These are phyloP conservation scores for Lentinula aciculospora DNA, from an alignment of 768 basidiomycete species.

Conservation along the genomic window DNA sequence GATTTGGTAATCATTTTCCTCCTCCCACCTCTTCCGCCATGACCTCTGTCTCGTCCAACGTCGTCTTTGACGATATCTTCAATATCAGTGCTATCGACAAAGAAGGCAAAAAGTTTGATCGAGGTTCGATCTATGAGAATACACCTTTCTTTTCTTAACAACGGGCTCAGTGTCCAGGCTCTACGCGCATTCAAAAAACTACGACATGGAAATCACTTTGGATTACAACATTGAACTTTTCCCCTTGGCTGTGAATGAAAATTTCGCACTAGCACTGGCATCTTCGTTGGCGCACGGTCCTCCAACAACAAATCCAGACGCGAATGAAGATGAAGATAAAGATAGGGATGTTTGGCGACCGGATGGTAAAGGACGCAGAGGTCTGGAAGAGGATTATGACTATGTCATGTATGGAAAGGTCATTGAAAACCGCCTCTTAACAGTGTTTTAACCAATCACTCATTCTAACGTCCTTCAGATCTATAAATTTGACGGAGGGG, in stretches of 20 bases:
- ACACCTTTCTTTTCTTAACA: constrained; percentile 2
- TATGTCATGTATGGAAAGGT: constrained; percentile 99
- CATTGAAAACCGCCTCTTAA: constrained; percentile 12
- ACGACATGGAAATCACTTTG: constrained; percentile 87
- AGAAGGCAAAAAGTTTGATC: constrained; percentile 96
- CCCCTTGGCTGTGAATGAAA: constrained; percentile 60
- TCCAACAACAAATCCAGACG: constrained; percentile 41
- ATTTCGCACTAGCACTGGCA: constrained; percentile 82
- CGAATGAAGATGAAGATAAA: constrained; percentile 60
- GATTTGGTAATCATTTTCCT: constrained; percentile 11
- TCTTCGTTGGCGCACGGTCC: constrained; percentile 66
- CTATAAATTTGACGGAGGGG: constrained; percentile 92
- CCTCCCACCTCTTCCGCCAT: constrained; percentile 25
- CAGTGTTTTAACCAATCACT: not conserved
- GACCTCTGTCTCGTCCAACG: constrained; percentile 57
- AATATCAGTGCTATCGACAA: constrained; percentile 78
- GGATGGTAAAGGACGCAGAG: constrained; percentile 74
- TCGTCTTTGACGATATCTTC: constrained; percentile 94
- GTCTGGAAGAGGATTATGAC: constrained; percentile 92
- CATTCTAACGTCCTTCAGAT: constrained; percentile 45
- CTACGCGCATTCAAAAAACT: constrained; percentile 84
- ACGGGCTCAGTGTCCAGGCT: constrained; percentile 75
- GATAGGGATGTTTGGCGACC: constrained; percentile 81
- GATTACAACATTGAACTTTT: constrained; percentile 95
- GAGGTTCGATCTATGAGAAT: constrained; percentile 54